Evolutionary conservation across 306 rosid species (phyloP).

Genomic region (Senna tora): DNA sequence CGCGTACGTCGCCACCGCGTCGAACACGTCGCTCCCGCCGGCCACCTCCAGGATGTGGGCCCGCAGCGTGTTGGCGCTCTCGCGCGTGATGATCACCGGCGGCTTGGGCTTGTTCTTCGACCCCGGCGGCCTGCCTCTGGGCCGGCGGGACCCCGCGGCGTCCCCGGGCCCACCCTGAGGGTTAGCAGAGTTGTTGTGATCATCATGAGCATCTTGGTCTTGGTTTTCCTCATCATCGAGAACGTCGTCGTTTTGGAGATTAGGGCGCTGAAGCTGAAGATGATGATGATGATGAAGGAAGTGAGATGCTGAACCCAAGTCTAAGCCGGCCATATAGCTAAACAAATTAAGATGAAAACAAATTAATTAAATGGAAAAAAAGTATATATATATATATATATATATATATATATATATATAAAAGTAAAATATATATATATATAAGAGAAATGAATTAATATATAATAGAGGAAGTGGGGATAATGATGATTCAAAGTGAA

Average conservation of each 20-base stretch:
- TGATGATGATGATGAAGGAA: constrained; percentile 57
- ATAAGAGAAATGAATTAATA: no score
- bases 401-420: no score
- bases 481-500: no score
- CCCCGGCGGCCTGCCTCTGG: constrained; percentile 82
- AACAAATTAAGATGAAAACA: background rate
- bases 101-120: constrained; percentile 84
- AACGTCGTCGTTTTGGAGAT: constrained; percentile 51
- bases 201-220: constrained; percentile 46
- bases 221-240: constrained; percentile 46
- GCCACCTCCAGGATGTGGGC: constrained; percentile 90
- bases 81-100: constrained; percentile 81
- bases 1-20: constrained; percentile 76
- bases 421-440: no score
- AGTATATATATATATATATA: no score
- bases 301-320: constrained; percentile 93
- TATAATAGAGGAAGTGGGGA: no score
- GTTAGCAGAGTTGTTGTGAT: no score
- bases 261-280: constrained; percentile 57
- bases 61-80: constrained; percentile 85
- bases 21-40: constrained; percentile 85
- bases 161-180: no score
- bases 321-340: constrained; percentile 87
- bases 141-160: constrained; percentile 70
- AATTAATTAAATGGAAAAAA: no score